A percentile compares a stretch with the other conserved stretches of the same genome.
phyloP scores from a whole-genome alignment of 2,329 filamentous ascomycete genomes.

The Epichloe uncinata region DNA sequence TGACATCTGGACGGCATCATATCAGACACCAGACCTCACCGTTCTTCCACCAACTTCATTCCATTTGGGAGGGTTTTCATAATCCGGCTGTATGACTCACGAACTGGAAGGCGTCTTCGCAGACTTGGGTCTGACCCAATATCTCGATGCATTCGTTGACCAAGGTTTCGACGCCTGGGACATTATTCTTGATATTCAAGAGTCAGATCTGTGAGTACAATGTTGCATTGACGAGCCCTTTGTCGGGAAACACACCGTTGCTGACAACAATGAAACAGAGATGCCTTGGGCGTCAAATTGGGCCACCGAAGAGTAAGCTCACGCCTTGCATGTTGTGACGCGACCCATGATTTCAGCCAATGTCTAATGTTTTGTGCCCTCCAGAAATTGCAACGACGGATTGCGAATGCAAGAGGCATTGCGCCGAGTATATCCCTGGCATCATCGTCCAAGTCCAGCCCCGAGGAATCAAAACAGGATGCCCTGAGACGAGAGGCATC shows the following conservation, averaged over 20 bases:
- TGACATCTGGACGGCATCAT: background rate
- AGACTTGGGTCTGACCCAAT: constrained; percentile 68
- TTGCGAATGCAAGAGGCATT: constrained; percentile 58
- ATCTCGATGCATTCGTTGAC: constrained; percentile 57
- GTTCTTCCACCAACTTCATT: background rate
- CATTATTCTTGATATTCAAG: constrained; percentile 70
- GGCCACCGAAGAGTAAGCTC: constrained; percentile 64
- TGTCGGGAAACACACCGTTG: background rate
- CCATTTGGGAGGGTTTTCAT: background rate
- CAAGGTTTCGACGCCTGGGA: constrained; percentile 82
- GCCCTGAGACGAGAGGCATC: constrained; percentile 34
- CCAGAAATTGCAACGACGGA: constrained; percentile 71
- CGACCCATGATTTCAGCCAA: constrained; percentile 4
- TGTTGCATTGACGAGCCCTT: background rate
- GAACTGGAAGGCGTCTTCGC: constrained; percentile 53
- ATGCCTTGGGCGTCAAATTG: constrained; percentile 62
- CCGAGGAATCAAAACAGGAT: constrained; percentile 43
- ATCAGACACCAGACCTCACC: background rate
- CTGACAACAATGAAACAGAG: constrained; percentile 32
- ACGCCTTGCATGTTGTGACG: constrained; percentile 5
- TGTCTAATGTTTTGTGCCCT: constrained; percentile 4
- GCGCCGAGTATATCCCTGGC: constrained; percentile 39
- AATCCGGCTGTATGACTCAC: constrained; percentile 30
- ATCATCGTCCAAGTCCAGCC: constrained; percentile 33
- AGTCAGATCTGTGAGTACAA: constrained; percentile 59